Conservation (phyloP, 164 flowering plant genomes). For the Magnolia officinalis region DNA sequence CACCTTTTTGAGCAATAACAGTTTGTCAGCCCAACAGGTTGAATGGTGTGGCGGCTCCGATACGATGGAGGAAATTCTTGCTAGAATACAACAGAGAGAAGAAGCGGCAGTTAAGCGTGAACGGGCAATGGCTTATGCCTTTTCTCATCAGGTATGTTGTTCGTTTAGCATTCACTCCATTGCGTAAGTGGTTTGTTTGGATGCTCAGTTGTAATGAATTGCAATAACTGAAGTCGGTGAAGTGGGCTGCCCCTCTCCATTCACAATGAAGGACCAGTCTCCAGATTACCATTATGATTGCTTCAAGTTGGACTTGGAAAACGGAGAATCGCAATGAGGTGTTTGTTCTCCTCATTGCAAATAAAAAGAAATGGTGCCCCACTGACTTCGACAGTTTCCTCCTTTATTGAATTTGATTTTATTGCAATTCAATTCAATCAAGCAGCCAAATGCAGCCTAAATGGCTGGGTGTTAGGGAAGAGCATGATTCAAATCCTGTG, state of each 20-base stretch:
- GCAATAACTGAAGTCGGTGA: too few relatives aligned
- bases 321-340: too few relatives aligned
- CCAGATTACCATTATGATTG: too few relatives aligned
- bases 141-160: slow-evolving; percentile 76
- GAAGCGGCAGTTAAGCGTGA: slow-evolving; percentile 91
- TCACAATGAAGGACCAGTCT: too few relatives aligned
- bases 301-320: too few relatives aligned
- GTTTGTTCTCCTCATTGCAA: too few relatives aligned
- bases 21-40: slow-evolving; percentile 41
- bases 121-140: slow-evolving; percentile 95
- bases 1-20: neutral
- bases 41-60: slow-evolving; percentile 91
- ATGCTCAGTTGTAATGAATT: too few relatives aligned
- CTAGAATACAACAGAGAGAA: slow-evolving; percentile 83
- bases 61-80: slow-evolving; percentile 68
- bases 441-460: neutral
- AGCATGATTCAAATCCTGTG: slow-evolving; percentile 9
- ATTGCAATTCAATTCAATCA: neutral
- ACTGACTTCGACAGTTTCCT: neutral
- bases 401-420: neutral
- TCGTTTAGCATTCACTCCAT: neutral
- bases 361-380: too few relatives aligned
- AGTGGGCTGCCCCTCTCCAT: too few relatives aligned
- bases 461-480: neutral
- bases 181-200: neutral